A percentile compares a stretch with the other conserved stretches of the same genome.
These are phyloP conservation scores for Choanephora cucurbitarum DNA, from an alignment of 371 early-diverging fungal genomes.

Conservation along the genomic window DNA sequence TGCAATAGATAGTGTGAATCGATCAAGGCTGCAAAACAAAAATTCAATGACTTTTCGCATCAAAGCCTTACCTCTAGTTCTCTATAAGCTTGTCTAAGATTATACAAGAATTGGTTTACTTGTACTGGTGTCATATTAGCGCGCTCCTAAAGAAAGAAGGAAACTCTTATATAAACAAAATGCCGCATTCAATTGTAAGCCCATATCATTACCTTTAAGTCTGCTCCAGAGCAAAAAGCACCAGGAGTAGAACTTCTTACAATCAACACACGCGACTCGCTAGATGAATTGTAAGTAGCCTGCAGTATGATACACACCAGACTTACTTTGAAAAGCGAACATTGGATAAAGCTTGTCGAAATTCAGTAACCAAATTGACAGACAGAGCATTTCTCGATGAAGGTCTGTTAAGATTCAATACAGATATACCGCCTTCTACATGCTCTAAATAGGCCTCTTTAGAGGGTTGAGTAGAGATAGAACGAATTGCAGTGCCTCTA, in stretches of 20 bases:
- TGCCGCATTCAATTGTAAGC: not conserved
- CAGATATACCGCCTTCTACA: conserved; percentile 75
- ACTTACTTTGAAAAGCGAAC: conserved; percentile 67
- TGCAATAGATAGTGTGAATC: conserved; percentile 25
- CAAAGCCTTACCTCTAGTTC: conserved; percentile 71
- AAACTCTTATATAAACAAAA: not conserved
- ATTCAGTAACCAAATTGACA: conserved; percentile 70
- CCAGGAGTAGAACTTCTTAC: conserved; percentile 79
- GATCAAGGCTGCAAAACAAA: too few relatives aligned
- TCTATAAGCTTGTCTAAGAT: conserved; percentile 75
- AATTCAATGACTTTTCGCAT: not conserved
- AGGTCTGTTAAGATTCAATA: conserved; percentile 86
- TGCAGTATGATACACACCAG: not conserved
- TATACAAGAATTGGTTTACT: conserved; percentile 83
- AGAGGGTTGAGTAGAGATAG: conserved; percentile 9
- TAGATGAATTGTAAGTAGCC: conserved; percentile 11
- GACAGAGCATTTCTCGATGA: conserved; percentile 90
- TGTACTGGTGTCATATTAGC: conserved; percentile 81
- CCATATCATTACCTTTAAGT: conserved; percentile 73
- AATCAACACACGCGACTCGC: conserved; percentile 78
- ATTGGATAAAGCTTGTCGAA: conserved; percentile 67
- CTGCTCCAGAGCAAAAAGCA: conserved; percentile 97
- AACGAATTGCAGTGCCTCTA: conserved; percentile 1
- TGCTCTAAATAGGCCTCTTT: conserved; percentile 69
- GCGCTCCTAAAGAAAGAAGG: conserved; percentile 66